Evolutionary conservation across 805 yeast genomes (phyloP), one percentile per base, ranked within the genome.

Genomic region (Yamadazyma ubonensis): DNA sequence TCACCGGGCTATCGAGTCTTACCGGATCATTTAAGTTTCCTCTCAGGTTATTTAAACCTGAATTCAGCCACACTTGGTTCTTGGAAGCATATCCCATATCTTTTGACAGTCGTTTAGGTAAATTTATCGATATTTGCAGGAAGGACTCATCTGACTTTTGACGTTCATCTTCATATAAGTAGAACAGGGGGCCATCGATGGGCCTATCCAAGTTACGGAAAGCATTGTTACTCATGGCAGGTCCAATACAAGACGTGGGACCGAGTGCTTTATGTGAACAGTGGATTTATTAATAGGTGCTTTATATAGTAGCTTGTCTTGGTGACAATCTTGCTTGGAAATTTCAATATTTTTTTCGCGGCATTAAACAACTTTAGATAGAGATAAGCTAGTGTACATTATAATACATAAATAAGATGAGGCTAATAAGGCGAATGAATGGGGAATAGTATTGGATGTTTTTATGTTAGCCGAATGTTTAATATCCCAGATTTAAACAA

Each of bases 1-100:
- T 44, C 19, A 44, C 43, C 11, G 51, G 48, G 12, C 42, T 41
- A 18, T 41, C 46, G 6, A 44, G n/a, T 9, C 45, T 34, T 5
- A 45, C 26, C 4, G 18, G 25, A 11, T 38, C 43, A 12, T 32
- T 22, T 9, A 33, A 19, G 10, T 18, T 25, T 3, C 31, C 38
- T 25, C 30, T 26, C 31, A 27, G 31, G 29, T 25, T 35, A 16
- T 25, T 27, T 17, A 19, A 17, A n/a, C 23, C 19, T 27, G 29
- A 25, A 19, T 35, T 35, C n/a, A 6, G 28, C 18, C 17, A 20
- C 22, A 27, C 27, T n/a, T 20, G 23, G 37, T 23, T 26, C n/a
- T 23, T 23, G 26, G 26, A 6, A 3, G 21, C 10, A 16, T 16
- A 15, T 5, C 11, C 15, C 8, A 21, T n/a, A 14, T 31, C 32